A percentile compares a stretch with the other conserved stretches of the same genome.
Conservation (phyloP, 1,284 basidiomycete species). For the Ustilago trichophora region DNA sequence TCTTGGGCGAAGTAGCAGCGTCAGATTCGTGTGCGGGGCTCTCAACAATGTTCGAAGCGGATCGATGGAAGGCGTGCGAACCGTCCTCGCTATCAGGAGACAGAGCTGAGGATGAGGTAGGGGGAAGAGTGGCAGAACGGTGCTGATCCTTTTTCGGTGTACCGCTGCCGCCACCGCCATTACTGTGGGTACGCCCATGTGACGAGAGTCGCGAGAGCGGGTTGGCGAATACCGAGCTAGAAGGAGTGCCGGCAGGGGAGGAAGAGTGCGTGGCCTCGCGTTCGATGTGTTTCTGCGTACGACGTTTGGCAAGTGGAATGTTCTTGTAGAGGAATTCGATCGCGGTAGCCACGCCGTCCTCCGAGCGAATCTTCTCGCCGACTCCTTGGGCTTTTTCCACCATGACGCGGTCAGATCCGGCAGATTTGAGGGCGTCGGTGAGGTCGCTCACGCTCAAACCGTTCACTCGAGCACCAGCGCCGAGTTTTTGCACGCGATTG, state of each 20-base stretch:
- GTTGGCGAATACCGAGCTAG: constrained; percentile 2
- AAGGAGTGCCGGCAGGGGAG: neutral
- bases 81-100: neutral
- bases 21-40: constrained; percentile 1
- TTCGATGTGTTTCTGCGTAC: constrained; percentile 28
- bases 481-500: constrained; percentile 52
- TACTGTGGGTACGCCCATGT: constrained; percentile 8
- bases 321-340: constrained; percentile 56
- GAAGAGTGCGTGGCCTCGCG: constrained; percentile 18
- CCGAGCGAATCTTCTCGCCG: constrained; percentile 53
- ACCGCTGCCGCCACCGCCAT: neutral
- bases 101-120: neutral
- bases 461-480: constrained; percentile 51
- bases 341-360: constrained; percentile 55
- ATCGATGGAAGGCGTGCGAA: neutral
- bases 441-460: constrained; percentile 30
- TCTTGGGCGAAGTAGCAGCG: neutral
- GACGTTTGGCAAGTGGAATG: constrained; percentile 32
- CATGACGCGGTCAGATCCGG: constrained; percentile 52
- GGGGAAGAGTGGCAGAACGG: constrained; percentile 12
- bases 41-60: constrained; percentile 10
- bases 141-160: neutral
- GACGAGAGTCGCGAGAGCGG: constrained; percentile 12
- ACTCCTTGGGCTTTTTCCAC: constrained; percentile 56
- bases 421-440: constrained; percentile 41